Evolutionary conservation across 2,329 filamentous ascomycete species (phyloP), one percentile per base, ranked within the genome.

Genomic region (Diaporthe sp.): DNA sequence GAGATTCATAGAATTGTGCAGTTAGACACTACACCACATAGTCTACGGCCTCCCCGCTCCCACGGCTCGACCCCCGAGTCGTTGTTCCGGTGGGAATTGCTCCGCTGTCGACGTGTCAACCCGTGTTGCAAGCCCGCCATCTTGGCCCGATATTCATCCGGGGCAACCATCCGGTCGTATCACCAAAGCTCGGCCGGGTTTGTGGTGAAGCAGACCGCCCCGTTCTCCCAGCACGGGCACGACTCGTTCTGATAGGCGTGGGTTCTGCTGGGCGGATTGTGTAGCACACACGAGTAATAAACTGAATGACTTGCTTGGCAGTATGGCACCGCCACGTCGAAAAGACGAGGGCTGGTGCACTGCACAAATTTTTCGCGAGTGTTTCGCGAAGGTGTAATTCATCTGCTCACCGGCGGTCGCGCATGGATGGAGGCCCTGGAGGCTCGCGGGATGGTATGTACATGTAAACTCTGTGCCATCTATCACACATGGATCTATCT

Each of bases 261-360:
- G 65, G 37, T 70, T 70, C 34, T 22, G 22, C 34, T 34, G 17
- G 47, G 49, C 65, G 34, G 49, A 39, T 70, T 20, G 20, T 53
- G 47, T 55, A 31, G 65, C 65, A 53, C 44, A 51, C 65, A 37
- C 65, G 49, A 55, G 49, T 55, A 55, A 70, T 55, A 70, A 39
- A 22, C 49, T 20, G 2, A 22, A 22, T 68, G 12, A 39, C 31
- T 42, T 70, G 49, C 65, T 70, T 70, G 65, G 65, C 65, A 20
- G 20, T 42, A 31, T 17, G 22, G 34, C 65, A 42, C 34, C 49
- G 65, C 65, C 34, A 42, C 37, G 34, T 70, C n/a, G 34, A 70
- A 49, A 15, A n/a, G n/a, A 20, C n/a, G 49, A 39, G 10, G 42
- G 17, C 20, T n/a, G 37, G 17, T 7, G 63, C 22, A 25, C 34